A percentile compares a stretch with the other conserved stretches of the same genome.
Evolutionary conservation across 2,329 filamentous ascomycete species (phyloP).

Genomic region (Pseudogymnoascus pannorum): DNA sequence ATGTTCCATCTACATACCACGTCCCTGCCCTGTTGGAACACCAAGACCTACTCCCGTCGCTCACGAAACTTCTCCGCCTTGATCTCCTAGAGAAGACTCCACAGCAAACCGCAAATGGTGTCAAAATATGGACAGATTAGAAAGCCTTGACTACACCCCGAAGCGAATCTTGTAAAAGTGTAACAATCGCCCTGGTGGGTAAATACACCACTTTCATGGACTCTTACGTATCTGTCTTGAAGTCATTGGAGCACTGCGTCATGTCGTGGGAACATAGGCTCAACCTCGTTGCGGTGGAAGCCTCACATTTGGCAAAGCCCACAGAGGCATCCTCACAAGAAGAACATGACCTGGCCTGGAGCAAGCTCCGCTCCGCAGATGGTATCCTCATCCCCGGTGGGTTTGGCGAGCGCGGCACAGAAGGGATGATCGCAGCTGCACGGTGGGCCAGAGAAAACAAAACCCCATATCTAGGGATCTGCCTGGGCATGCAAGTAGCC

Average conservation of each 20-base stretch:
- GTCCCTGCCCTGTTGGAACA: conserved; percentile 83
- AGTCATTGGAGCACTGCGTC: conserved; percentile 82
- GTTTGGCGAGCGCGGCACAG: conserved; percentile 68
- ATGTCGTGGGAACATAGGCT: conserved; percentile 80
- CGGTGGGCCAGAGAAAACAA: conserved; percentile 79
- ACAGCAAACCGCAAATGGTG: conserved; percentile 53
- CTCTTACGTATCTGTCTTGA: conserved; percentile 75
- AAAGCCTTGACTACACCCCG: conserved; percentile 60
- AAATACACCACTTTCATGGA: conserved; percentile 86
- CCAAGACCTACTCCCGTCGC: conserved; percentile 62
- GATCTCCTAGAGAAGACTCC: conserved; percentile 47
- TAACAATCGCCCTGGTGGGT: conserved; percentile 81
- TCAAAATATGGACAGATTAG: conserved; percentile 72
- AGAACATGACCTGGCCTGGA: conserved; percentile 80
- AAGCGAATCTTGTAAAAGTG: conserved; percentile 57
- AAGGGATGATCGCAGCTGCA: conserved; percentile 85
- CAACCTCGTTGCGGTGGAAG: conserved; percentile 76
- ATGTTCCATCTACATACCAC: conserved; percentile 87
- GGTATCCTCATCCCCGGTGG: conserved; percentile 52
- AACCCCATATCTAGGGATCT: conserved; percentile 80
- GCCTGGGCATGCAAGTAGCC: conserved; percentile 86
- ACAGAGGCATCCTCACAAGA: conserved; percentile 56
- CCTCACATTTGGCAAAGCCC: conserved; percentile 69
- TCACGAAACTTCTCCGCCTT: conserved; percentile 61
- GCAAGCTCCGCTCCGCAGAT: conserved; percentile 62